Evolutionary conservation across 2,329 filamentous ascomycete species (phyloP).

Genomic region (Ophiostoma angusticollis): DNA sequence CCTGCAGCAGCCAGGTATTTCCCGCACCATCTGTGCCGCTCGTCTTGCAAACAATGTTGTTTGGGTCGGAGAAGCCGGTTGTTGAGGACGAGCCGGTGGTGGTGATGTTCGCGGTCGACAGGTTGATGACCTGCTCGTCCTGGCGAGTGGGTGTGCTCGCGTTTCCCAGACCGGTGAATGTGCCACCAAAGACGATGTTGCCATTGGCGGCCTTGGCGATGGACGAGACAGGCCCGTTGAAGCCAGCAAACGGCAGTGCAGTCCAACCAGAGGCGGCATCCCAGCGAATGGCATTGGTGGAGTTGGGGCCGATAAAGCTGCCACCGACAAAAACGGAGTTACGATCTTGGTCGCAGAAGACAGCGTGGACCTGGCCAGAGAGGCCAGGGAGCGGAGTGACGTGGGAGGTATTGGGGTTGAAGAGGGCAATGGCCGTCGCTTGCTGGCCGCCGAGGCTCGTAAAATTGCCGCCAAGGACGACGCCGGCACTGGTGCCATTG

Average conservation of each 20-base stretch:
- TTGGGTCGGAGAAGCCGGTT: slow-evolving; percentile 59
- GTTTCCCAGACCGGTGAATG: slow-evolving; percentile 81
- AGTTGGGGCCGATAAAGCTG: slow-evolving; percentile 65
- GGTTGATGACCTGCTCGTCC: slow-evolving; percentile 70
- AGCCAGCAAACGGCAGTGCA: slow-evolving; percentile 79
- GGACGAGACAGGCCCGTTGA: slow-evolving; percentile 82
- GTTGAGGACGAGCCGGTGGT: slow-evolving; percentile 48
- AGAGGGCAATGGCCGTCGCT: slow-evolving; percentile 68
- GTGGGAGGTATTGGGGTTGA: slow-evolving; percentile 57
- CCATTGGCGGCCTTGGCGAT: slow-evolving; percentile 70
- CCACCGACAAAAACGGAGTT: slow-evolving; percentile 86
- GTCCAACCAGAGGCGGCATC: slow-evolving; percentile 54
- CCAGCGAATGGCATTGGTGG: slow-evolving; percentile 85
- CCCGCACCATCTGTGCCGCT: slow-evolving; percentile 52
- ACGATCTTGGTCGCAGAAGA: slow-evolving; percentile 67
- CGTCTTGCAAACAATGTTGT: slow-evolving; percentile 71
- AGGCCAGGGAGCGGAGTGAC: slow-evolving; percentile 70
- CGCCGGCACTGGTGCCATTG: slow-evolving; percentile 54
- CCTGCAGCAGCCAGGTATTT: slow-evolving; percentile 71
- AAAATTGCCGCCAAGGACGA: slow-evolving; percentile 90
- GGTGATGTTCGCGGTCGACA: slow-evolving; percentile 64
- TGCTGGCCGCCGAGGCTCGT: slow-evolving; percentile 70
- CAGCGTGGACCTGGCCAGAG: slow-evolving; percentile 65
- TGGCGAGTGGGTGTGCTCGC: slow-evolving; percentile 52
- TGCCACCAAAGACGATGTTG: slow-evolving; percentile 83